Base-by-base conservation (phyloP, 352 stramenopile genomes). In the Globisporangium uncinulatum region DNA sequence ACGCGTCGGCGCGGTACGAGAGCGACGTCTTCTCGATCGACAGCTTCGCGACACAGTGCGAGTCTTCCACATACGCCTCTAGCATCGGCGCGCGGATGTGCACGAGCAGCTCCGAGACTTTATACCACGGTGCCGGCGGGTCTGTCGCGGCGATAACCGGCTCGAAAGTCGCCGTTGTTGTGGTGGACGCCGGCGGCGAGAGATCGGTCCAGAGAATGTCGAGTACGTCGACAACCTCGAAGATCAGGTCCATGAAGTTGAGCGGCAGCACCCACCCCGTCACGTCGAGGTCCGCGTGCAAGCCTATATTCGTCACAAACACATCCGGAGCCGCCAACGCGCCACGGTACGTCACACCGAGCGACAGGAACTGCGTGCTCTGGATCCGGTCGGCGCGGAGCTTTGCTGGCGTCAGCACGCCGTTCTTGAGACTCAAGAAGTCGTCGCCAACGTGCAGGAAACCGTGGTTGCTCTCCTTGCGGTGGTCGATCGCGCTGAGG, bases 11-110 rank as follows among this genome's bases (percentile, higher is more conserved):
- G 8, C 70, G 74, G 51, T 87, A 93, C 9, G 68, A 70, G 8
- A 87, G 84, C 10, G 77, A 79, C 46, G 72, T 92, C 31, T 92
- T 76, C 62, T 95, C 86, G 32, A 95, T 69, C 3, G 84, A 87
- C 13, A 94, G 66, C 48, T 95, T 95, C 32, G 84, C 86, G 1
- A 95, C 86, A 59, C 84, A 94, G 46, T 95, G 79, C 21, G 77
- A 86, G 63, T 95, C 86, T 71, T 94, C 86, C 14, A 95, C 59
- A 24, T 95, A 95, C 8, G 79, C 83, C 65, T 95, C 86, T 29
- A 95, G 53, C 47, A 94, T 87, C 31, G 83, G 83, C 48, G 76
- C 80, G 24, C 79, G 80, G 64, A 94, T 83, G 49, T 92, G 79
- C 11, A 92, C 69, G 4, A 49, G 66, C 47, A 95, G 65, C 41